Evolutionary conservation across 2,329 filamentous ascomycete species (phyloP).

Genomic region (Cephalotrichum gorgonifer): DNA sequence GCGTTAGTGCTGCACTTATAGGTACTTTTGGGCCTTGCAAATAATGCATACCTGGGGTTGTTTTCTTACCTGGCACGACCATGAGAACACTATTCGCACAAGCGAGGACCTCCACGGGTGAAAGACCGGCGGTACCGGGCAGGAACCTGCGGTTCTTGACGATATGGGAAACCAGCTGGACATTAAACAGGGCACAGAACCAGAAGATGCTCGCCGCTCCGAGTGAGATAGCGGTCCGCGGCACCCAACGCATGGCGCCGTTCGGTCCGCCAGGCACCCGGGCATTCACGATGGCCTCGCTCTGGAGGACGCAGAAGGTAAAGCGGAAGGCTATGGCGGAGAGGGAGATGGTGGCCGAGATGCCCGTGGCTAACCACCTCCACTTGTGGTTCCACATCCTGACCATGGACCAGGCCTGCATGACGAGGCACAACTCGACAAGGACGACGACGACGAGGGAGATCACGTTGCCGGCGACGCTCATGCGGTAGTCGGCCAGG

Average conservation of each 20-base stretch:
- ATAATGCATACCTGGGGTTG: not conserved
- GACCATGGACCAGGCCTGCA: slow-evolving; percentile 44
- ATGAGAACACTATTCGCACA: slow-evolving; percentile 47
- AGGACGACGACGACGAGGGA: slow-evolving; percentile 32
- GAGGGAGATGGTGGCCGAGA: slow-evolving; percentile 17
- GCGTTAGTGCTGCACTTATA: not conserved
- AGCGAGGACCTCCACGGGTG: slow-evolving; percentile 42
- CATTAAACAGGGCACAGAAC: slow-evolving; percentile 46
- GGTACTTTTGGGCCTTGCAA: not conserved
- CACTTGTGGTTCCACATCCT: slow-evolving; percentile 30
- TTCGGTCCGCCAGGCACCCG: too few relatives aligned
- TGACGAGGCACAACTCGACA: slow-evolving; percentile 34
- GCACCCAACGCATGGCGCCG: slow-evolving; percentile 19
- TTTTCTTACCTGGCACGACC: slow-evolving; percentile 38
- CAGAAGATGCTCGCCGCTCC: slow-evolving; percentile 34
- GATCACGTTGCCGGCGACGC: slow-evolving; percentile 28
- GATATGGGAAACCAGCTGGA: slow-evolving; percentile 38
- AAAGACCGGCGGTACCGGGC: slow-evolving; percentile 28
- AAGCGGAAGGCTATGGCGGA: slow-evolving; percentile 17
- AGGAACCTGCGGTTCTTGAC: slow-evolving; percentile 35
- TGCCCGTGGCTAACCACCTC: slow-evolving; percentile 16
- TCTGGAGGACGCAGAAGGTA: slow-evolving; percentile 14
- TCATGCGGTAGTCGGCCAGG: slow-evolving; percentile 20
- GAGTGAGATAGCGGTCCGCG: slow-evolving; percentile 25
- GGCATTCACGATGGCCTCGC: slow-evolving; percentile 8